These are phyloP conservation scores for Boletus coccyginus DNA, from an alignment of 768 basidiomycete genomes.

Conservation along the genomic window DNA sequence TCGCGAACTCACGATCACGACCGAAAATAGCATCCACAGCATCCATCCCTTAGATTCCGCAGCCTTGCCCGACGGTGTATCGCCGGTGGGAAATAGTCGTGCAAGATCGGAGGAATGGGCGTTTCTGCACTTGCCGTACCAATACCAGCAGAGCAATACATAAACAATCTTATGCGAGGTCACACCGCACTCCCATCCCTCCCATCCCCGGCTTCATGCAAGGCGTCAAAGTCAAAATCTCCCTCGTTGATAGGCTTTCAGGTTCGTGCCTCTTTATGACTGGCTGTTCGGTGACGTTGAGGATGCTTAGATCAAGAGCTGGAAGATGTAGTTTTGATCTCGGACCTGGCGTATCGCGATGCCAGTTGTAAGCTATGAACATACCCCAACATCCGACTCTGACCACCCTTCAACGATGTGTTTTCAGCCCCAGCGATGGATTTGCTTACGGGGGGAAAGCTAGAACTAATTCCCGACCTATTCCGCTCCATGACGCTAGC, in stretches of 20 bases:
- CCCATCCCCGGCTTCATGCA: constrained; percentile 1
- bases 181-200: not conserved
- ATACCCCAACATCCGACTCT: not conserved
- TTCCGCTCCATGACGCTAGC: not conserved
- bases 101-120: no score
- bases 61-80: no score
- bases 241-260: not conserved
- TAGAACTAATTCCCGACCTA: constrained; percentile 1
- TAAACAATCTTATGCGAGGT: not conserved
- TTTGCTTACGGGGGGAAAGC: constrained; percentile 1
- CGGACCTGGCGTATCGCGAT: not conserved
- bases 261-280: not conserved
- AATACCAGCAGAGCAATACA: not conserved
- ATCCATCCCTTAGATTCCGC: not conserved
- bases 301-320: not conserved
- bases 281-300: not conserved
- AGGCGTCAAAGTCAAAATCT: not conserved
- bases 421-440: not conserved
- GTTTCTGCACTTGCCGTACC: no score
- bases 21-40: not conserved
- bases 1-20: no score
- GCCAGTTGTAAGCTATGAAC: not conserved
- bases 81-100: no score
- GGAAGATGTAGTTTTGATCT: not conserved
- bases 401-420: not conserved